Conservation (phyloP, 768 basidiomycete species). For the Trametopsis cervina region DNA sequence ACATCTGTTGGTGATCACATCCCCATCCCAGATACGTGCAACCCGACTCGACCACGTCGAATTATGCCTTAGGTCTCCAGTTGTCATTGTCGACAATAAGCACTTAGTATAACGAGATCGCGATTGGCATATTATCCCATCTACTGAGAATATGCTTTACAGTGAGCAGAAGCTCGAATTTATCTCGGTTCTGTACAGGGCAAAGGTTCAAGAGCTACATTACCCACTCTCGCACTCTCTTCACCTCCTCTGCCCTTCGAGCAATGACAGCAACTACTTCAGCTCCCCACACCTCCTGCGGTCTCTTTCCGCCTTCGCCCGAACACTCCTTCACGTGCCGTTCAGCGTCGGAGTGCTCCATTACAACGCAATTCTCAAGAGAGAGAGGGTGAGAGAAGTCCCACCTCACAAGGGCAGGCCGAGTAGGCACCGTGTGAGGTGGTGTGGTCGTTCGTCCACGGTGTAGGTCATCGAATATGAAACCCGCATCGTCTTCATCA, state of each 20-base stretch:
- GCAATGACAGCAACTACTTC: slow-evolving; percentile 53
- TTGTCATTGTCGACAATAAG: too few relatives aligned
- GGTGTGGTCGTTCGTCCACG: slow-evolving; percentile 74
- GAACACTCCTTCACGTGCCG: slow-evolving; percentile 48
- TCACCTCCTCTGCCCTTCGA: slow-evolving; percentile 52
- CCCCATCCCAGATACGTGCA: too few relatives aligned
- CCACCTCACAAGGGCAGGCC: slow-evolving; percentile 81
- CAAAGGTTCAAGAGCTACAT: slow-evolving; percentile 15
- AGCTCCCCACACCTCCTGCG: slow-evolving; percentile 65
- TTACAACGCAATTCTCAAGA: slow-evolving; percentile 80
- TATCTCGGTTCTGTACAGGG: not conserved
- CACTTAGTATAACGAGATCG: too few relatives aligned
- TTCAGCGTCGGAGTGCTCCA: slow-evolving; percentile 71
- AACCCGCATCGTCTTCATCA: slow-evolving; percentile 74
- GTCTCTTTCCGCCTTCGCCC: slow-evolving; percentile 18
- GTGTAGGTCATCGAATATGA: slow-evolving; percentile 84
- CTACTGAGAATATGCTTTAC: too few relatives aligned
- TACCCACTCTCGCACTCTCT: slow-evolving; percentile 50
- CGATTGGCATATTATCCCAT: too few relatives aligned
- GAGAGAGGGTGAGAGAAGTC: slow-evolving; percentile 54
- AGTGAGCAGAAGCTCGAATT: too few relatives aligned
- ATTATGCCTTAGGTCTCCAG: too few relatives aligned
- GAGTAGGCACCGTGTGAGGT: slow-evolving; percentile 65
- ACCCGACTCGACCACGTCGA: too few relatives aligned
- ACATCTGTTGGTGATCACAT: too few relatives aligned